Evolutionary conservation across 805 yeast genomes (phyloP).

Genomic region (Ogataea angusta): DNA sequence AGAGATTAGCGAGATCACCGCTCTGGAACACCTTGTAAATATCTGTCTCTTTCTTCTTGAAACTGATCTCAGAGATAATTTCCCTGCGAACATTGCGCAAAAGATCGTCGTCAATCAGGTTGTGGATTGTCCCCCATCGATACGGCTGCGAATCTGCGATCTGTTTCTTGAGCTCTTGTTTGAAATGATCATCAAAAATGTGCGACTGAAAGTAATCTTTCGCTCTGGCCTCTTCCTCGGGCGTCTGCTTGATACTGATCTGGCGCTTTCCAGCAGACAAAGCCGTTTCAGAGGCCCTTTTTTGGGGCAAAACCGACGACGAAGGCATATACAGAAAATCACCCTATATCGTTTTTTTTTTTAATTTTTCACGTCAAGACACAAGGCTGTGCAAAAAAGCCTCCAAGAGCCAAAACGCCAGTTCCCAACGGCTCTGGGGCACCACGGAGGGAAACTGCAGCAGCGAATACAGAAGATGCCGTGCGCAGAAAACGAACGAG

Average conservation of each 20-base stretch:
- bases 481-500: too few relatives aligned
- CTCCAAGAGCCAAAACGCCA: too few relatives aligned
- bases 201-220: constrained; percentile 31
- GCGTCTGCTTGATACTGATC: constrained; percentile 30
- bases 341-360: neutral
- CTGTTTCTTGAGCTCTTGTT: constrained; percentile 36
- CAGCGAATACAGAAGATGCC: too few relatives aligned
- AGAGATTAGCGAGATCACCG: constrained; percentile 88
- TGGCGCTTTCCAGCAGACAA: constrained; percentile 14
- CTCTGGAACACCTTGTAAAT: constrained; percentile 88
- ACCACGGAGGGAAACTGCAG: too few relatives aligned
- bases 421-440: too few relatives aligned
- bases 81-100: constrained; percentile 80
- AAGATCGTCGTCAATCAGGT: constrained; percentile 71
- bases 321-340: constrained; percentile 8
- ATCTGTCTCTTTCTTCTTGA: constrained; percentile 95
- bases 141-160: constrained; percentile 70
- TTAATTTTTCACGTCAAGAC: constrained; percentile 2
- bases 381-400: constrained; percentile 3
- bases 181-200: constrained; percentile 37
- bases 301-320: constrained; percentile 8
- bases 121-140: constrained; percentile 81
- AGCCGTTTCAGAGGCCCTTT: constrained; percentile 2
- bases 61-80: constrained; percentile 76
- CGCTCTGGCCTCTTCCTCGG: constrained; percentile 33